Conservation (phyloP, 2,329 filamentous ascomycete genomes). For the Boeremia exigua region DNA sequence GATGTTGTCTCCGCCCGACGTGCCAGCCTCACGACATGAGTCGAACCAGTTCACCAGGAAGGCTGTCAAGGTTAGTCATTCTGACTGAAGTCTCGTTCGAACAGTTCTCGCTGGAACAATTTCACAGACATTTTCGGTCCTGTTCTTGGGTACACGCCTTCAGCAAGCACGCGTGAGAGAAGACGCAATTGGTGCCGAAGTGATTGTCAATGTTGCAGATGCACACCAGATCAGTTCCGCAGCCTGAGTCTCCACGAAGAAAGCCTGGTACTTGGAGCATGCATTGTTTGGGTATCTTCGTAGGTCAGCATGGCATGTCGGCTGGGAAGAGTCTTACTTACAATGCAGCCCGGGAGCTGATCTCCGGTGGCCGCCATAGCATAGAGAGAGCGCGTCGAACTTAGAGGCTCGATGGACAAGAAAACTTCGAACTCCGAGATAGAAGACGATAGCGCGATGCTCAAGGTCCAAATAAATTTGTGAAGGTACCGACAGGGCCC, state of each 20-base stretch:
- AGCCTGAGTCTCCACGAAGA: constrained; percentile 1
- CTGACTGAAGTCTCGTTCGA: too few species aligned
- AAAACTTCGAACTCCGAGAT: neutral
- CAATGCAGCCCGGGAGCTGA: constrained; percentile 4
- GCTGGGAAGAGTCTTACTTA: neutral
- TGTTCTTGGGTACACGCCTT: constrained; percentile 19
- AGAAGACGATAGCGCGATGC: neutral
- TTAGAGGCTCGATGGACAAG: too few species aligned
- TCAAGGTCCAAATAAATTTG: neutral
- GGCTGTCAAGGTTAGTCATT: constrained; percentile 7
- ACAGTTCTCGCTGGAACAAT: neutral
- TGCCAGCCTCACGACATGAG: constrained; percentile 11
- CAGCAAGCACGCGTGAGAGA: constrained; percentile 21
- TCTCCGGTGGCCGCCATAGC: neutral
- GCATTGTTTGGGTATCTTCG: constrained; percentile 20
- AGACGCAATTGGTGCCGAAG: constrained; percentile 17
- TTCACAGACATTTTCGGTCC: constrained; percentile 12
- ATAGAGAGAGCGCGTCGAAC: neutral
- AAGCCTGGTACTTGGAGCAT: neutral
- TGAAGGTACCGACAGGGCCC: neutral
- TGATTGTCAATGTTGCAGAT: constrained; percentile 25
- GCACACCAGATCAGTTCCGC: constrained; percentile 20
- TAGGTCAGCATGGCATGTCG: neutral
- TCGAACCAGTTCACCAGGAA: constrained; percentile 19
- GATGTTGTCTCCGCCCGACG: constrained; percentile 15